Conservation (phyloP, 768 basidiomycete species). For the Harrya chromipes region DNA sequence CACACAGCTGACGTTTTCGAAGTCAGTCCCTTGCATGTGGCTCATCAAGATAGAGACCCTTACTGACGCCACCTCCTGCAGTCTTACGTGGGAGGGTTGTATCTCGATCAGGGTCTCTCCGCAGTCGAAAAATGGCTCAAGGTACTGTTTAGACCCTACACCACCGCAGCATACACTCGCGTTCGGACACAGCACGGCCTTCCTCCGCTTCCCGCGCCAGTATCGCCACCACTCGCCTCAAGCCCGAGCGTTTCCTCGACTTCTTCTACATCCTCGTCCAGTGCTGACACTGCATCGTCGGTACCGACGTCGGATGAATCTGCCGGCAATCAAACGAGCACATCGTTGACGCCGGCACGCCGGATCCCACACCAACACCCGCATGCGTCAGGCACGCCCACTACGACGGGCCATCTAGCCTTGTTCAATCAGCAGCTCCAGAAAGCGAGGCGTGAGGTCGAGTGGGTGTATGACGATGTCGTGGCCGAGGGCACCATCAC, state of each 20-base stretch:
- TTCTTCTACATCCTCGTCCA: neutral
- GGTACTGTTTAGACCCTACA: conserved; percentile 61
- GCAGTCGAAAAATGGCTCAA: conserved; percentile 58
- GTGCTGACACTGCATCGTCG: neutral
- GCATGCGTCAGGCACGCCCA: conserved; percentile 24
- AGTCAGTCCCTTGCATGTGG: conserved; percentile 37
- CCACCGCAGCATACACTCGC: conserved; percentile 55
- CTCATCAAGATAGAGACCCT: neutral
- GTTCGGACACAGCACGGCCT: conserved; percentile 69
- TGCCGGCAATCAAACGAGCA: neutral
- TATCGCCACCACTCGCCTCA: conserved; percentile 18
- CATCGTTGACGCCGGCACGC: conserved; percentile 11
- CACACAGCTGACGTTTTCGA: conserved; percentile 73
- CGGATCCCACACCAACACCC: conserved; percentile 6
- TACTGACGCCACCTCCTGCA: conserved; percentile 26
- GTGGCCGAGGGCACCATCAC: conserved; percentile 47
- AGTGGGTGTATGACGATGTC: conserved; percentile 68
- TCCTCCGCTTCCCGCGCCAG: conserved; percentile 37
- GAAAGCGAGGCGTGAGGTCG: conserved; percentile 52
- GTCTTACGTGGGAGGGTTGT: conserved; percentile 81
- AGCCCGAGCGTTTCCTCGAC: conserved; percentile 20
- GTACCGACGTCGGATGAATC: neutral
- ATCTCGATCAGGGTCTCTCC: conserved; percentile 62
- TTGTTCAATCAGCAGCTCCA: conserved; percentile 79
- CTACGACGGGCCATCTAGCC: conserved; percentile 61